Percentiles rank a stretch among this genome's conserved stretches.
Conservation (phyloP, 257 asterid genomes). For the Solanum raphanifolium region DNA sequence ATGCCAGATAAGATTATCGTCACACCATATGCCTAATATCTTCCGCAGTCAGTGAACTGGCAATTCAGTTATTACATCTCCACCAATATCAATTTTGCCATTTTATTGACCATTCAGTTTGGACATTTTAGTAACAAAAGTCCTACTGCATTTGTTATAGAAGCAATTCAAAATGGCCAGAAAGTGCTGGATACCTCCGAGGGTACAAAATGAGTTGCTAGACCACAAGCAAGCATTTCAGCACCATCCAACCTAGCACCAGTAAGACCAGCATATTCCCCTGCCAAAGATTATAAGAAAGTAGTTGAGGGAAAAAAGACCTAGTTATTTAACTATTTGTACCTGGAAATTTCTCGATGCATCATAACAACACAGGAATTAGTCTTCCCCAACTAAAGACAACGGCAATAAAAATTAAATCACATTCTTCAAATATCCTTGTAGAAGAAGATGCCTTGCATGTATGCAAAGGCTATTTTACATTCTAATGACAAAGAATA, state of each 20-base stretch:
- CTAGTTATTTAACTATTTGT: neutral
- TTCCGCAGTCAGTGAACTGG: neutral
- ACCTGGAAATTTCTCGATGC: neutral
- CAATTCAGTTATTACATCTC: neutral
- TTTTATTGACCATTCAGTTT: neutral
- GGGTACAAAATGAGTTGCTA: constrained; percentile 79
- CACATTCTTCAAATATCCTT: neutral
- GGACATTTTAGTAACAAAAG: neutral
- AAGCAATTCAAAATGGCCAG: neutral
- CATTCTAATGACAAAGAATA: neutral
- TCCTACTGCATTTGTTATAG: neutral
- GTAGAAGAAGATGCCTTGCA: neutral
- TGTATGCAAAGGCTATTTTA: neutral
- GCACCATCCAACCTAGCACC: constrained; percentile 84
- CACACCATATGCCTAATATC: neutral
- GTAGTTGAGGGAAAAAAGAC: neutral
- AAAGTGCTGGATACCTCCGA: constrained; percentile 38
- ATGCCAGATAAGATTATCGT: neutral
- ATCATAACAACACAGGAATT: neutral
- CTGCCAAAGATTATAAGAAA: constrained; percentile 29
- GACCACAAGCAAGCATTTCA: constrained; percentile 91
- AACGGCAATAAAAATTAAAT: neutral
- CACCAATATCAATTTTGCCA: neutral
- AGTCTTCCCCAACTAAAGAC: neutral
- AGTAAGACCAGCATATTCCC: constrained; percentile 81